Conservation (phyloP, 108 stramenopile genomes). For the Cyclotella kingstonii region DNA sequence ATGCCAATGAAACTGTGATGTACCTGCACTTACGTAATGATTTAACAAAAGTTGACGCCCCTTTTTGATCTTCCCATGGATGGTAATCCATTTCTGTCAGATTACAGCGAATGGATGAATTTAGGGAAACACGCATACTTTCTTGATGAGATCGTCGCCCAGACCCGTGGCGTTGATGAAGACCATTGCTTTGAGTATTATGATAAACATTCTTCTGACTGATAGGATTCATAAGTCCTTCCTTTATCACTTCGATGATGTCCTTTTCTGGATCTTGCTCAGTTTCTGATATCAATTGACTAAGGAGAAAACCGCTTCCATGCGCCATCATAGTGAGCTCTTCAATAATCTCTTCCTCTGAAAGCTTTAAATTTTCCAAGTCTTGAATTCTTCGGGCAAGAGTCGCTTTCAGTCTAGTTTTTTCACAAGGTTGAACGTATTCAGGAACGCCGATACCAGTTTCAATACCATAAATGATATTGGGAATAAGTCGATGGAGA, state of each 20-base stretch:
- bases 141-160: background rate
- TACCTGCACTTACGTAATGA: background rate
- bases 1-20: background rate
- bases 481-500: slow-evolving; percentile 30
- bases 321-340: slow-evolving; percentile 29
- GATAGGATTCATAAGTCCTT: background rate
- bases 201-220: too few species aligned
- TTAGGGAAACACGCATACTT: background rate
- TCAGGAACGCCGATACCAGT: slow-evolving; percentile 31
- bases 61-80: slow-evolving; percentile 27
- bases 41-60: slow-evolving; percentile 14
- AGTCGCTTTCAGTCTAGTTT: slow-evolving; percentile 4
- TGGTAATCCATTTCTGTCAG: slow-evolving; percentile 4
- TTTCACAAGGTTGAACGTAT: slow-evolving; percentile 5
- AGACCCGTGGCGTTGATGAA: background rate
- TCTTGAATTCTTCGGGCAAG: slow-evolving; percentile 8
- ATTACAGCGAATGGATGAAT: background rate
- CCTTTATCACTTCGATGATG: slow-evolving; percentile 13
- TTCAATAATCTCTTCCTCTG: slow-evolving; percentile 17
- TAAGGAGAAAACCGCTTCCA: slow-evolving; percentile 23
- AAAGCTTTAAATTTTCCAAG: slow-evolving; percentile 7
- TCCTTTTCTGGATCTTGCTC: slow-evolving; percentile 1
- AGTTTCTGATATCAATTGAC: slow-evolving; percentile 12
- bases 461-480: slow-evolving; percentile 45
- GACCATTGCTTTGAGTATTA: background rate